Evolutionary conservation across 2,329 filamentous ascomycete species (phyloP).

Genomic region (Colletotrichum sp.): DNA sequence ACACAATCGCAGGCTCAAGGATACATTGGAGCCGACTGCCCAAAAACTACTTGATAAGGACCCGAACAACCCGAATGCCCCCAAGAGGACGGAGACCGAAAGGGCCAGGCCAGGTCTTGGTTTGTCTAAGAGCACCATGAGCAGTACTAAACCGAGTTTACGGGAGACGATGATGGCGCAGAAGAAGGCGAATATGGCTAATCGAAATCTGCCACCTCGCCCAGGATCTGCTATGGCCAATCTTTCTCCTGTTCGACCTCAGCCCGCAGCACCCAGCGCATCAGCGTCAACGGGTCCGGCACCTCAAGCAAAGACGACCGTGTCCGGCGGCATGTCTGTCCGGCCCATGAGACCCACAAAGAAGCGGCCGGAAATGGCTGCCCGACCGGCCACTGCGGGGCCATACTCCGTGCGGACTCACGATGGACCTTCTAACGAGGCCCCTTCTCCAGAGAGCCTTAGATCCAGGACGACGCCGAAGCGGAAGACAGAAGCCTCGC

Average conservation of each 20-base stretch:
- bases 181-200: constrained; percentile 65
- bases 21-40: constrained; percentile 76
- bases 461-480: constrained; percentile 57
- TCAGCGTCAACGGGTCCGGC: constrained; percentile 37
- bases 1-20: constrained; percentile 68
- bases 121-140: constrained; percentile 67
- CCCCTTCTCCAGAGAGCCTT: constrained; percentile 51
- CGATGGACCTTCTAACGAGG: constrained; percentile 44
- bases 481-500: constrained; percentile 54
- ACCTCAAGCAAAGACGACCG: constrained; percentile 43
- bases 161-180: constrained; percentile 86
- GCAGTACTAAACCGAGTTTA: constrained; percentile 67
- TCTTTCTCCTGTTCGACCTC: constrained; percentile 48
- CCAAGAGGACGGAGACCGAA: constrained; percentile 55
- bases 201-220: constrained; percentile 59
- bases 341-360: constrained; percentile 67
- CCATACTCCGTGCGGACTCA: constrained; percentile 68
- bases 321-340: constrained; percentile 64
- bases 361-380: constrained; percentile 61
- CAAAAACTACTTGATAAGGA: constrained; percentile 84
- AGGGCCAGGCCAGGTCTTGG: constrained; percentile 63
- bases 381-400: constrained; percentile 67
- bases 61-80: constrained; percentile 77
- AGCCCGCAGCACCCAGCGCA: constrained; percentile 34
- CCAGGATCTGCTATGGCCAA: constrained; percentile 48